A percentile compares a stretch with the other conserved stretches of the same genome.
Evolutionary conservation across 768 basidiomycete species (phyloP).

Genomic region (Nevesoporus exiguus): DNA sequence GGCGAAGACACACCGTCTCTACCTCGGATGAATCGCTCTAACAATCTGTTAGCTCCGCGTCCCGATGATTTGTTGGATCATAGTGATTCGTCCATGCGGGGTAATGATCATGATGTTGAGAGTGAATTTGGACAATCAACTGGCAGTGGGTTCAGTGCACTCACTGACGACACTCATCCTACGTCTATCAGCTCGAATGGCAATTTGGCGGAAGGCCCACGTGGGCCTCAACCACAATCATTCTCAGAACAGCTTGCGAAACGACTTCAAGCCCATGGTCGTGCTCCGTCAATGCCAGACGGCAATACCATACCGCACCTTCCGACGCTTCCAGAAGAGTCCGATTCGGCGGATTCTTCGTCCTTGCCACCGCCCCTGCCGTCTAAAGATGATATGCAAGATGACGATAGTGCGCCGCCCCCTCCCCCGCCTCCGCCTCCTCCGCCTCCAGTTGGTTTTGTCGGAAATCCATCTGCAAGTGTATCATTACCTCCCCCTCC

Average conservation of each 20-base stretch:
- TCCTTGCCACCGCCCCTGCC: conserved; percentile 26
- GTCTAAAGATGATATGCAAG: conserved; percentile 14
- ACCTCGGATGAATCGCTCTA: conserved; percentile 37
- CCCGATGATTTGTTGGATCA: conserved; percentile 42
- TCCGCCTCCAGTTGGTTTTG: conserved; percentile 35
- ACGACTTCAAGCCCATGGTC: conserved; percentile 51
- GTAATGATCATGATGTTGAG: conserved; percentile 49
- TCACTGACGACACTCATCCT: conserved; percentile 52
- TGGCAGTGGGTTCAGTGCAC: conserved; percentile 18
- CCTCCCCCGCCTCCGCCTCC: conserved; percentile 33
- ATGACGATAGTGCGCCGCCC: conserved; percentile 23
- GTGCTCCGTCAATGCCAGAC: conserved; percentile 38
- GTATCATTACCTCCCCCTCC: too few species aligned
- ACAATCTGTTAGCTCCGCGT: conserved; percentile 42
- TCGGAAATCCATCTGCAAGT: too few species aligned
- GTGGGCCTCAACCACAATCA: conserved; percentile 39
- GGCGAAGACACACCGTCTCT: conserved; percentile 41
- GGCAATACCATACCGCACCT: conserved; percentile 35
- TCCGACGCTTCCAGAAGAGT: conserved; percentile 42
- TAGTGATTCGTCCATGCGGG: conserved; percentile 41
- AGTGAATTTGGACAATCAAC: conserved; percentile 56
- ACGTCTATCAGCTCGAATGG: conserved; percentile 53
- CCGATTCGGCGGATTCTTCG: conserved; percentile 21
- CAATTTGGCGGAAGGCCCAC: conserved; percentile 37
- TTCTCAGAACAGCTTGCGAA: conserved; percentile 62